Base-by-base conservation (phyloP, 306 rosid species). In the Inga leiocalycina region DNA sequence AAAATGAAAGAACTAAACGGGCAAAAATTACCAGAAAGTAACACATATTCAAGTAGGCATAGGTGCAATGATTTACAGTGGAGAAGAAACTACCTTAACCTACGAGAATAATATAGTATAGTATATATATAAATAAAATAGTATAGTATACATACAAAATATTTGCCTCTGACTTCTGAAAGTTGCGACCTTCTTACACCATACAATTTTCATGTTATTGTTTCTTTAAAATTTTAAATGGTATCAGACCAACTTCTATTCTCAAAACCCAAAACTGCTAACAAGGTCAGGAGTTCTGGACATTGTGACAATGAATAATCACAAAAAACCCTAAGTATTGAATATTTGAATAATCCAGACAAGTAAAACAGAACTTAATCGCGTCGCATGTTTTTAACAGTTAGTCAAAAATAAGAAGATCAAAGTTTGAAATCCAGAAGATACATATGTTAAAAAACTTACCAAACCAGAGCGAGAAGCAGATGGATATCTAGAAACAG, bases 391-490 rank as follows among this genome's bases (percentile, higher is more conserved):
- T 64, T 52, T 39, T 35, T 54, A 20, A 19, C 11, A 56, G 27
- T 82, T 48, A 57, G 69, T 71, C 81, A 76, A 80, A 56, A 77
- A 80, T 15, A 41, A 43, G 68, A 56, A 80, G 74, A 71, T 71
- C 9, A 10, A 22, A 11, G 46, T 62, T 81, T 59, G 69, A 81
- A 81, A 71, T 52, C 72, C 64, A 75, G 66, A 62, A 69, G 16
- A 48, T 76, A 44, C 43, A 48, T 48, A 76, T 32, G 30, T 41
- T 77, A 75, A 77, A 20, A 43, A 77, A 82, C 94, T 91, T 88
- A 96, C 99, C 89, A 85, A 73, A 79, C 81, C 78, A 82, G 88
- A 85, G 87, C 76, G 14, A 34, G 77, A 80, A 62, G 59, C 74
- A 83, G 77, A 67, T 80, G 90, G 90, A 75, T 84, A 80, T 73